Evolutionary conservation across 768 basidiomycete species (phyloP).

Genomic region (Arthromyces matolae): DNA sequence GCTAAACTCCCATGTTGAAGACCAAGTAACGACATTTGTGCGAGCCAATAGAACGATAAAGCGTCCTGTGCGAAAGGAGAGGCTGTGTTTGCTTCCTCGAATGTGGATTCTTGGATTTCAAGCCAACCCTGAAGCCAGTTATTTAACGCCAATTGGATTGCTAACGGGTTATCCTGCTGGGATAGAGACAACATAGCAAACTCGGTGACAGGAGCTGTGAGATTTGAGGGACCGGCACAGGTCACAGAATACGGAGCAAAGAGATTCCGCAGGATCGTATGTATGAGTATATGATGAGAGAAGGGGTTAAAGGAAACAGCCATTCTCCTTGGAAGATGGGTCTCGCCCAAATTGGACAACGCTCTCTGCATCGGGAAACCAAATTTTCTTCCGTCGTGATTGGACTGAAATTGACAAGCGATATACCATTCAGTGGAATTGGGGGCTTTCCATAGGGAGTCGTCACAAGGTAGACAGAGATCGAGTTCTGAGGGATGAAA

Average conservation of each 20-base stretch:
- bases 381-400: background rate
- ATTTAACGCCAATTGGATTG: conserved; percentile 50
- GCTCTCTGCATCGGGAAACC: conserved; percentile 38
- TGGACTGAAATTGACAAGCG: conserved; percentile 32
- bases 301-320: conserved; percentile 36
- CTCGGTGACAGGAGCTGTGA: background rate
- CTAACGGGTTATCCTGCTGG: conserved; percentile 10
- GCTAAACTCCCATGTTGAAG: no score
- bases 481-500: conserved; percentile 46
- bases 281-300: conserved; percentile 42
- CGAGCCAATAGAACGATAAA: no score
- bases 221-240: conserved; percentile 1
- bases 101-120: conserved; percentile 31
- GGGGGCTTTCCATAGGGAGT: conserved; percentile 50
- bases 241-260: conserved; percentile 21
- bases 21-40: no score
- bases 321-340: conserved; percentile 23
- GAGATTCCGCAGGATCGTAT: conserved; percentile 42
- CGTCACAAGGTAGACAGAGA: conserved; percentile 53
- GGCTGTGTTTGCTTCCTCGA: conserved; percentile 22
- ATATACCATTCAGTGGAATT: conserved; percentile 48
- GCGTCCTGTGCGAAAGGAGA: no score
- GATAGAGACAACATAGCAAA: background rate
- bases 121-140: conserved; percentile 60
- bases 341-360: conserved; percentile 31